These are phyloP conservation scores for Trichoderma parareesei DNA, from an alignment of 495 filamentous ascomycete species.

Conservation along the genomic window DNA sequence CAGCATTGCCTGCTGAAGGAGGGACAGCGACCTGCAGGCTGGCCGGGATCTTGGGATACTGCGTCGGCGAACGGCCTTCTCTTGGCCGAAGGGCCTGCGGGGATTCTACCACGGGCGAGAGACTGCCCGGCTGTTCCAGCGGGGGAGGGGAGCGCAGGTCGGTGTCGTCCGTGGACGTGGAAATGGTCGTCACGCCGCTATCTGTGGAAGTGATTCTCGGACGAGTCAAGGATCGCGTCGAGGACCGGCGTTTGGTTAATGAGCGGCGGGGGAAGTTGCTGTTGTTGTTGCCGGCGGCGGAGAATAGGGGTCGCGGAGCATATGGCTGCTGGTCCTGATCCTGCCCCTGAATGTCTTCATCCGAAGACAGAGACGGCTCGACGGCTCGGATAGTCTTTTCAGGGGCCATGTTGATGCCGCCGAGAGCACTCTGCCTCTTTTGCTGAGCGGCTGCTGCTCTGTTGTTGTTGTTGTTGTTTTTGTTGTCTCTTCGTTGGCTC, in stretches of 20 bases:
- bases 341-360: slow-evolving; percentile 1
- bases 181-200: slow-evolving; percentile 6
- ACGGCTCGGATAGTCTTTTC: slow-evolving; percentile 1
- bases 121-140: slow-evolving; percentile 3
- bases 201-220: not conserved
- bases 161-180: slow-evolving; percentile 7
- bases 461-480: not conserved
- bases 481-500: not conserved
- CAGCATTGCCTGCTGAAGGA: not conserved
- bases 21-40: slow-evolving; percentile 18
- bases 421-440: not conserved
- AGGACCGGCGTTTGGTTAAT: not conserved
- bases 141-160: not conserved
- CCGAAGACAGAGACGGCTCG: not conserved
- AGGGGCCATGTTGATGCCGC: not conserved
- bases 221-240: slow-evolving; percentile 2
- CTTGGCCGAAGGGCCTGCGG: slow-evolving; percentile 19
- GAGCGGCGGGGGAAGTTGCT: not conserved
- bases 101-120: slow-evolving; percentile 40
- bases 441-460: not conserved
- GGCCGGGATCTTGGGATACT: slow-evolving; percentile 34
- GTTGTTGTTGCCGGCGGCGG: not conserved
- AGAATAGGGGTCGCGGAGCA: slow-evolving; percentile 4
- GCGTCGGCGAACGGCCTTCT: slow-evolving; percentile 33
- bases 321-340: not conserved